Conservation (phyloP, 176 grass and related monocot genomes). For the Poa annua region DNA sequence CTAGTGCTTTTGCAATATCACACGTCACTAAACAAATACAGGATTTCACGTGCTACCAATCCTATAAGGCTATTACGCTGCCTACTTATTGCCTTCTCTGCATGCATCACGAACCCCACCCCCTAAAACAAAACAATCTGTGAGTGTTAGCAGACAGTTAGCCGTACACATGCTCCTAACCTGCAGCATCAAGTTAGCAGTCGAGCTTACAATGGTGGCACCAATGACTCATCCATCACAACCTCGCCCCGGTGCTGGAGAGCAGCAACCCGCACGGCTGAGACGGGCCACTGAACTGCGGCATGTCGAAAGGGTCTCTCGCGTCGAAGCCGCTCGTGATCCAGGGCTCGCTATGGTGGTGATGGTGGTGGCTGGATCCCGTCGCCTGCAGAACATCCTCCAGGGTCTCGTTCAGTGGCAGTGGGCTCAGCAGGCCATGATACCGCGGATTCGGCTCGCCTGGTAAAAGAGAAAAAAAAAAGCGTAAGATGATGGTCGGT, state of each 20-base stretch:
- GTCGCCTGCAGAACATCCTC: constrained; percentile 56
- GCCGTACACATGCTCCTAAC: background rate
- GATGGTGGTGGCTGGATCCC: constrained; percentile 8
- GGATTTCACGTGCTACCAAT: constrained; percentile 17
- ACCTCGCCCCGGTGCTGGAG: constrained; percentile 52
- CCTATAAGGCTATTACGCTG: background rate
- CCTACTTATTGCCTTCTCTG: constrained; percentile 31
- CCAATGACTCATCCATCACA: constrained; percentile 3
- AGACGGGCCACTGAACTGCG: constrained; percentile 47
- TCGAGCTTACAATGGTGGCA: too few species aligned
- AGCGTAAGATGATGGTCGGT: background rate
- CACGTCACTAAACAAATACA: constrained; percentile 40
- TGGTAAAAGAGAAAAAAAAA: constrained; percentile 11
- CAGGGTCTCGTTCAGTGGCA: constrained; percentile 41
- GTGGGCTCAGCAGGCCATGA: constrained; percentile 31
- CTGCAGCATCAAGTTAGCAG: background rate
- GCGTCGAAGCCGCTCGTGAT: constrained; percentile 36
- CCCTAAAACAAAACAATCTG: constrained; percentile 9
- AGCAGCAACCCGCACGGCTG: constrained; percentile 61
- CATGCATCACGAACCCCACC: background rate
- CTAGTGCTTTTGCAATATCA: constrained; percentile 33
- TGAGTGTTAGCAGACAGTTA: constrained; percentile 35
- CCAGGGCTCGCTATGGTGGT: constrained; percentile 41
- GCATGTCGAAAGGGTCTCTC: constrained; percentile 58
- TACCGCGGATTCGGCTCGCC: constrained; percentile 26